phyloP scores from a whole-genome alignment of 768 basidiomycete genomes.

The Lyophyllum shimeji region DNA sequence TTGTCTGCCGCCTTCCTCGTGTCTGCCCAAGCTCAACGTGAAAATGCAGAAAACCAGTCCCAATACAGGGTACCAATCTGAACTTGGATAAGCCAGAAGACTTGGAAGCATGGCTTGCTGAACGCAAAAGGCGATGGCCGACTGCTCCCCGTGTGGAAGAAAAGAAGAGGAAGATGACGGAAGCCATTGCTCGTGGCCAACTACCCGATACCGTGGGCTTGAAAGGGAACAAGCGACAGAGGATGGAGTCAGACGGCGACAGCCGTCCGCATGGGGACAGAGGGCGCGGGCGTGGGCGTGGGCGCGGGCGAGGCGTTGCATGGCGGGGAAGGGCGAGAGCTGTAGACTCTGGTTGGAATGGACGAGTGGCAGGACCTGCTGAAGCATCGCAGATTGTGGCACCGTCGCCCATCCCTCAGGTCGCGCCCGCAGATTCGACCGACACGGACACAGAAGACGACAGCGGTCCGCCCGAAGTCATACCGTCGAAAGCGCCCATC shows the following conservation, averaged over 20 bases:
- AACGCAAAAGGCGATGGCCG: conserved; percentile 87
- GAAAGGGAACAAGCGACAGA: conserved; percentile 38
- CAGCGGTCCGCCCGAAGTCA: conserved; percentile 51
- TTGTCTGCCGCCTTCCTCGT: conserved; percentile 7
- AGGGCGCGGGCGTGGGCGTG: conserved; percentile 21
- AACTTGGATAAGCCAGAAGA: conserved; percentile 79
- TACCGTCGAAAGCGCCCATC: conserved; percentile 48
- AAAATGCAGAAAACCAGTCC: conserved; percentile 57
- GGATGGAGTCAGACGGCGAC: conserved; percentile 24
- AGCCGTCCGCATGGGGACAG: conserved; percentile 11
- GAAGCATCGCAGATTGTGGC: not conserved
- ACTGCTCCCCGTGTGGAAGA: conserved; percentile 67
- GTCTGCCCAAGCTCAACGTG: not conserved
- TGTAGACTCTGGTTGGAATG: conserved; percentile 22
- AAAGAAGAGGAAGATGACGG: conserved; percentile 77
- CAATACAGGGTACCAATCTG: conserved; percentile 79
- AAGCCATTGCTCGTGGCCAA: conserved; percentile 81
- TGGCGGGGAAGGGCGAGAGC: conserved; percentile 9
- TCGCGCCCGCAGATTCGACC: not conserved
- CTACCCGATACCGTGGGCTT: conserved; percentile 42
- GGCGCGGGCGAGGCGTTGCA: too few species aligned
- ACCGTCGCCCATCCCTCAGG: not conserved
- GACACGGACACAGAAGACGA: conserved; percentile 27
- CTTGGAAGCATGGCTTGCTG: conserved; percentile 82
- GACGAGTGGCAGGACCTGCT: not conserved